These are phyloP conservation scores for Hamamelis virginiana DNA, from an alignment of 164 flowering plant genomes.

Conservation along the genomic window DNA sequence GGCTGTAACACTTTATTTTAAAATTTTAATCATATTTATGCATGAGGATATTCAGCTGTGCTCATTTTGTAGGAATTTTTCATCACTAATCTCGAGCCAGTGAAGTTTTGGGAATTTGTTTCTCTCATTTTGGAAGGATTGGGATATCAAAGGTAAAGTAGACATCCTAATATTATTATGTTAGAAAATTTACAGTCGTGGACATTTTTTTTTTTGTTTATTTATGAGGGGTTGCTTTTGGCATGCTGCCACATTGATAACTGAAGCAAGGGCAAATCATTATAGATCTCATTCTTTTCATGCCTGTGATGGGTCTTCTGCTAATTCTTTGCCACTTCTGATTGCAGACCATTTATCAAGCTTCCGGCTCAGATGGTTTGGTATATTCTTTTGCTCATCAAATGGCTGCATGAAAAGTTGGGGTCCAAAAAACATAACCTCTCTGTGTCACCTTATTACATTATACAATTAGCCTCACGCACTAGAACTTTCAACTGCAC, in stretches of 20 bases:
- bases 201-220: no score
- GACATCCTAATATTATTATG: constrained; percentile 7
- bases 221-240: not conserved
- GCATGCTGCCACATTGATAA: not conserved
- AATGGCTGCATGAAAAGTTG: constrained; percentile 41
- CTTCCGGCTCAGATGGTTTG: constrained; percentile 48
- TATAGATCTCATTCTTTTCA: not conserved
- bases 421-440: constrained; percentile 19
- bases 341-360: constrained; percentile 62
- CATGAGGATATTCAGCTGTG: not conserved
- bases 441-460: constrained; percentile 26
- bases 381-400: constrained; percentile 32
- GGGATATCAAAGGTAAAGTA: constrained; percentile 72
- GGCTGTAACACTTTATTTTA: not conserved
- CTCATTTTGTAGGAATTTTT: constrained; percentile 65
- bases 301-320: not conserved
- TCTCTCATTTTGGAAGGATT: constrained; percentile 59
- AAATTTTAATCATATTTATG: not conserved
- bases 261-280: not conserved
- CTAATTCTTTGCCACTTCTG: not conserved
- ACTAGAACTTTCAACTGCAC: constrained; percentile 71
- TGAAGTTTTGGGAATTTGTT: constrained; percentile 67
- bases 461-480: constrained; percentile 42
- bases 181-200: not conserved
- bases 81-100: constrained; percentile 73